A percentile compares a stretch with the other conserved stretches of the same genome.
These are phyloP conservation scores for Colletotrichum lupini DNA, from an alignment of 2,329 filamentous ascomycete genomes.

Conservation along the genomic window DNA sequence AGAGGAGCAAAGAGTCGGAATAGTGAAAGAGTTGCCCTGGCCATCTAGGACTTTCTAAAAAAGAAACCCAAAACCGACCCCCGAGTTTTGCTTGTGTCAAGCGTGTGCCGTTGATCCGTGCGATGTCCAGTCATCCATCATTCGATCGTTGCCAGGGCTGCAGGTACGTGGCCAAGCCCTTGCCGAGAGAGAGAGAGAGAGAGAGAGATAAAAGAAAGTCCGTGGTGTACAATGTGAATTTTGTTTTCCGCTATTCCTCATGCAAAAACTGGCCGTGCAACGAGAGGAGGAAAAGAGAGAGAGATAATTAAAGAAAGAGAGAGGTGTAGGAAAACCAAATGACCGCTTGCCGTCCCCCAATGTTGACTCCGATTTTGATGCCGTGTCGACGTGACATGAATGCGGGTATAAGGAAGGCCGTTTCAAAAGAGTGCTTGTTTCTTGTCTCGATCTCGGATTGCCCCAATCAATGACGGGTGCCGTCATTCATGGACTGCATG, in stretches of 20 bases:
- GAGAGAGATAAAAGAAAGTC: constrained; percentile 28
- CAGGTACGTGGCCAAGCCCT: constrained; percentile 12
- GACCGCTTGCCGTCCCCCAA: constrained; percentile 35
- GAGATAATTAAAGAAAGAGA: constrained; percentile 2
- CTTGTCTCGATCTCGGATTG: constrained; percentile 17
- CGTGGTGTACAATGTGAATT: constrained; percentile 9
- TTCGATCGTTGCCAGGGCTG: constrained; percentile 6
- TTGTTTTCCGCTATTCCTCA: constrained; percentile 21
- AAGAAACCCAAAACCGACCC: constrained; percentile 9
- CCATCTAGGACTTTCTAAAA: background rate
- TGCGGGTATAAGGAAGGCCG: constrained; percentile 27
- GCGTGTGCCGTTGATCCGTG: constrained; percentile 29
- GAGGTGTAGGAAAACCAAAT: constrained; percentile 27
- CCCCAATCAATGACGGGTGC: constrained; percentile 27
- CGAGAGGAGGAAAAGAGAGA: constrained; percentile 19
- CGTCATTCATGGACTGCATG: constrained; percentile 22
- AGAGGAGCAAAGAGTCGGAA: background rate
- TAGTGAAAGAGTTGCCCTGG: constrained; percentile 7
- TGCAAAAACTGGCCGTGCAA: constrained; percentile 19
- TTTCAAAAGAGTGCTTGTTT: constrained; percentile 31
- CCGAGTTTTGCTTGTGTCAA: background rate
- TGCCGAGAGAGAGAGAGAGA: constrained; percentile 12
- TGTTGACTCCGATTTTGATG: constrained; percentile 30
- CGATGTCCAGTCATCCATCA: constrained; percentile 35
- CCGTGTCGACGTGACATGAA: constrained; percentile 28